phyloP scores from a whole-genome alignment of 805 yeast species.

The Isabelozyma rhagii region DNA sequence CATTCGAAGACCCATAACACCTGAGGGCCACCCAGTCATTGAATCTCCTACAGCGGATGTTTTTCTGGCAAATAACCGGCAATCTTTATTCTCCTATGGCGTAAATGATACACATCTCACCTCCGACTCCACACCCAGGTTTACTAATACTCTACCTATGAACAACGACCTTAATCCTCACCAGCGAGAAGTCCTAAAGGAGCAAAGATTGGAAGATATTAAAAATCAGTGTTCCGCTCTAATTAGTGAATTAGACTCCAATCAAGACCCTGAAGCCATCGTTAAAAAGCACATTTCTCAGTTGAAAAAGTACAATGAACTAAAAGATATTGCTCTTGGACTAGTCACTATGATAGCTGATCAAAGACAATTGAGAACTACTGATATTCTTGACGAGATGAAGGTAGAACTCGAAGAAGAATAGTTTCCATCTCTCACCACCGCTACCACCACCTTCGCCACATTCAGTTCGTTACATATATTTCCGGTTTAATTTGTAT shows the following conservation, averaged over 20 bases:
- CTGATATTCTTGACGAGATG: constrained; percentile 54
- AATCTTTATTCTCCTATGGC: not conserved
- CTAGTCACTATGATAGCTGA: constrained; percentile 60
- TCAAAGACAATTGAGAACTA: constrained; percentile 45
- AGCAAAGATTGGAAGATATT: constrained; percentile 25
- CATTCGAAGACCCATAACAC: not conserved
- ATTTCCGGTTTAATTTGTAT: too few species aligned
- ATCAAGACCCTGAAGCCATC: constrained; percentile 42
- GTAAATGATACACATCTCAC: not conserved
- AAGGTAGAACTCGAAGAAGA: constrained; percentile 16
- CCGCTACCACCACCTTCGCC: too few species aligned
- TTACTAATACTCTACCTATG: not conserved
- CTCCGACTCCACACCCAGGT: not conserved
- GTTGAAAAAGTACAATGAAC: constrained; percentile 58
- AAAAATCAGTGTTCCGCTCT: constrained; percentile 29
- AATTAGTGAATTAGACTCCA: constrained; percentile 28
- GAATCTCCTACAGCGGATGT: not conserved
- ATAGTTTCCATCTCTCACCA: not conserved
- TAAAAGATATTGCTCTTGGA: constrained; percentile 58
- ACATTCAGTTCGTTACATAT: too few species aligned
- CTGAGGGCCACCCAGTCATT: not conserved
- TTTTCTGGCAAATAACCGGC: not conserved
- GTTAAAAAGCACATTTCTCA: constrained; percentile 50
- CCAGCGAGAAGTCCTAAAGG: constrained; percentile 6
- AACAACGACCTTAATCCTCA: not conserved